Evolutionary conservation across 345 rosid genomes (phyloP).

Genomic region (Raphanus sativus): DNA sequence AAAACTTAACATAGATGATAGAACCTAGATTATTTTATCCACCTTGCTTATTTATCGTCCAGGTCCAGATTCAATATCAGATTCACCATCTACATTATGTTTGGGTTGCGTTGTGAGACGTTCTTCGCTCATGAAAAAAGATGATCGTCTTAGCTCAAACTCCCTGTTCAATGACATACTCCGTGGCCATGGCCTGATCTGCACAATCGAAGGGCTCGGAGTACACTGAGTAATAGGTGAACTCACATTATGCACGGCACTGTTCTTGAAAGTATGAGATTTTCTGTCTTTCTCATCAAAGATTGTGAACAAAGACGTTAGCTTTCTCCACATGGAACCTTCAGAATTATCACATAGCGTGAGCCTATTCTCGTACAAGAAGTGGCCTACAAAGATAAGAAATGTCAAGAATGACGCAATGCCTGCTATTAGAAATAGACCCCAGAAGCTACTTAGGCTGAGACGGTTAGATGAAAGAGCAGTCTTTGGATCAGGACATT

Average conservation of each 20-base stretch:
- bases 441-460: constrained; percentile 43
- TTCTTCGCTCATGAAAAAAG: constrained; percentile 14
- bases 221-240: constrained; percentile 23
- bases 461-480: constrained; percentile 38
- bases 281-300: constrained; percentile 40
- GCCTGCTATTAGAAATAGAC: constrained; percentile 49
- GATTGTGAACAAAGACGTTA: constrained; percentile 26
- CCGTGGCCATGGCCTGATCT: constrained; percentile 22
- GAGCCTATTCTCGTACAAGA: constrained; percentile 21
- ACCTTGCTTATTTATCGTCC: background rate
- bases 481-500: constrained; percentile 24
- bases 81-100: constrained; percentile 5
- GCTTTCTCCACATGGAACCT: constrained; percentile 34
- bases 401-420: constrained; percentile 40
- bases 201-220: constrained; percentile 28
- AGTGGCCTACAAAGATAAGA: constrained; percentile 12
- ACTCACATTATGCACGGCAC: constrained; percentile 17
- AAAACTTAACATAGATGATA: background rate
- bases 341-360: constrained; percentile 16
- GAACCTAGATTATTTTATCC: background rate
- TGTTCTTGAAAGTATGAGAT: constrained; percentile 37
- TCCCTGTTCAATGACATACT: constrained; percentile 13
- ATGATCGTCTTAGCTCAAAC: constrained; percentile 25
- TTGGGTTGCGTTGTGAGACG: background rate
- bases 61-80: constrained; percentile 16